These are phyloP conservation scores for Boeremia exigua DNA, from an alignment of 2,329 filamentous ascomycete genomes.

Conservation along the genomic window DNA sequence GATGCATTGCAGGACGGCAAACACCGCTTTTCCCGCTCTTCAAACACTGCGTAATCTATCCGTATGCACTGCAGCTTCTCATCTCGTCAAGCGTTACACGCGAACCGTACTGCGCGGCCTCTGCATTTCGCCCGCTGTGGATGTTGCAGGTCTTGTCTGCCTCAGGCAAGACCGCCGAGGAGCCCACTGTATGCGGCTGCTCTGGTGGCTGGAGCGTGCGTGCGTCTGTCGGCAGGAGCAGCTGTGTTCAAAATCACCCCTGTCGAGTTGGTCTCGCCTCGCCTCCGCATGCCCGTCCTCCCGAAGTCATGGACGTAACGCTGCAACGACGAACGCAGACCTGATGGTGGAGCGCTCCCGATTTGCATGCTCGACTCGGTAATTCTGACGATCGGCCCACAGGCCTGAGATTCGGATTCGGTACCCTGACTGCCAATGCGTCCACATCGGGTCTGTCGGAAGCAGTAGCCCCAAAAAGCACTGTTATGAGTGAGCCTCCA, in stretches of 20 bases:
- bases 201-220: conserved; percentile 1
- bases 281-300: not conserved
- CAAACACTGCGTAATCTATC: not conserved
- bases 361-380: not conserved
- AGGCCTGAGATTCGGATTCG: not conserved
- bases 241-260: not conserved
- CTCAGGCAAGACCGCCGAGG: conserved; percentile 2
- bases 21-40: conserved; percentile 10
- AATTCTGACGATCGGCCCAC: not conserved
- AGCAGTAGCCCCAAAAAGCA: not conserved
- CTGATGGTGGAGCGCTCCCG: not conserved
- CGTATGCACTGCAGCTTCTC: conserved; percentile 8
- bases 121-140: not conserved
- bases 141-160: conserved; percentile 3
- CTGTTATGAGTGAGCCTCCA: too few relatives aligned
- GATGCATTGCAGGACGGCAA: not conserved
- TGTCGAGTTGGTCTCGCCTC: not conserved
- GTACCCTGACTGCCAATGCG: not conserved
- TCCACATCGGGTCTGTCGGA: not conserved
- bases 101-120: not conserved
- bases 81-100: conserved; percentile 12
- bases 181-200: not conserved
- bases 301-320: not conserved
- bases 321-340: not conserved
- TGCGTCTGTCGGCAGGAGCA: not conserved